A percentile compares a stretch with the other conserved stretches of the same genome.
Conservation (phyloP, 2,329 filamentous ascomycete species). For the Calonectria montana region DNA sequence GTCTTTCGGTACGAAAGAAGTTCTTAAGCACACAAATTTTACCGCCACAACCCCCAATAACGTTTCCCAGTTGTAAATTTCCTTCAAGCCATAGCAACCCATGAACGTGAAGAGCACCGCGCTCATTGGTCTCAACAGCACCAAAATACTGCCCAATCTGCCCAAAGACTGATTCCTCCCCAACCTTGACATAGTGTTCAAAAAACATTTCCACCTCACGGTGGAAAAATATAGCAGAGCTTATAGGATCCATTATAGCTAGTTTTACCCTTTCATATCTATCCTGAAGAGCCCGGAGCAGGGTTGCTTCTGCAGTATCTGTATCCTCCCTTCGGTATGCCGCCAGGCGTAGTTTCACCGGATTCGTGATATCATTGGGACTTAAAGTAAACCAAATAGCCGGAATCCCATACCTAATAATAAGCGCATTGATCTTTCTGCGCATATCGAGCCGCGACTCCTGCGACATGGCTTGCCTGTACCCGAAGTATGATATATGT, state of each 20-base stretch:
- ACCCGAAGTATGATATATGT: not conserved
- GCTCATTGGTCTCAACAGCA: too few species aligned
- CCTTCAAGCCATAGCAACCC: too few species aligned
- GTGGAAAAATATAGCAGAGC: constrained; percentile 24
- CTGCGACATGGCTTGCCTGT: not conserved
- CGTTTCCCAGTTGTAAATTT: too few species aligned
- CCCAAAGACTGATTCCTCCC: constrained; percentile 11
- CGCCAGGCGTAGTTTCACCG: not conserved
- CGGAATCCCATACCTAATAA: not conserved
- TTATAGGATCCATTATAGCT: constrained; percentile 9
- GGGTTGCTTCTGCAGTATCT: too few species aligned
- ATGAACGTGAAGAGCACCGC: too few species aligned
- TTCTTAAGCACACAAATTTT: too few species aligned
- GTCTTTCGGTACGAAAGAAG: too few species aligned
- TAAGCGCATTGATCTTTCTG: not conserved
- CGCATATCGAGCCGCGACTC: not conserved
- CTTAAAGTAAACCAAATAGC: constrained; percentile 12
- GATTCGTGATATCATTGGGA: constrained; percentile 5
- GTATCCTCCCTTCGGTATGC: not conserved
- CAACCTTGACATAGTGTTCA: not conserved
- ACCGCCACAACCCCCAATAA: too few species aligned
- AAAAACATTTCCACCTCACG: constrained; percentile 15
- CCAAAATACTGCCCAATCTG: not conserved
- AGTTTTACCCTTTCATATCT: not conserved
- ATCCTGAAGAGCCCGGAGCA: not conserved